phyloP scores from a whole-genome alignment of 2,329 filamentous ascomycete genomes.

The Basipetospora sp. region DNA sequence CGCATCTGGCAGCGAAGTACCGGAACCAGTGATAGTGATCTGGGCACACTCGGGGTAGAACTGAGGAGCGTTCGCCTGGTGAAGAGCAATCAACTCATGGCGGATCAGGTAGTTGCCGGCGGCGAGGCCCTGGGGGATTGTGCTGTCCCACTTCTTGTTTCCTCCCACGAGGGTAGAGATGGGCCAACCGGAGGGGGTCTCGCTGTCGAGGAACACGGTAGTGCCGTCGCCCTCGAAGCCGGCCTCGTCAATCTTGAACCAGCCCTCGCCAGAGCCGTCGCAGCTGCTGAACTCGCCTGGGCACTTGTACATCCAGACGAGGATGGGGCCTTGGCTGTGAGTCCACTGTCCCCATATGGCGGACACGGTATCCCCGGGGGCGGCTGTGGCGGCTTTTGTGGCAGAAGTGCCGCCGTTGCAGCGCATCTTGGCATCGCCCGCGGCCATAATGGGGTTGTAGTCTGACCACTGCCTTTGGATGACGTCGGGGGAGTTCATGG shows the following conservation, averaged over 20 bases:
- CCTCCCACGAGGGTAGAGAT: conserved; percentile 31
- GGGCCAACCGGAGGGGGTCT: conserved; percentile 19
- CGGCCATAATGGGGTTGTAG: conserved; percentile 28
- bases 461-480: conserved; percentile 42
- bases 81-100: conserved; percentile 40
- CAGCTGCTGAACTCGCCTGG: conserved; percentile 24
- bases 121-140: conserved; percentile 29
- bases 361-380: conserved; percentile 31
- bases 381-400: conserved; percentile 24
- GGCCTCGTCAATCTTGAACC: conserved; percentile 30
- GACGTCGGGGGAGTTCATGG: conserved; percentile 30
- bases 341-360: conserved; percentile 38
- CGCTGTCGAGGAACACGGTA: conserved; percentile 20
- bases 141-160: conserved; percentile 33
- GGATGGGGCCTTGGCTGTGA: conserved; percentile 34
- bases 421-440: conserved; percentile 28
- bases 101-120: conserved; percentile 39
- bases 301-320: conserved; percentile 38
- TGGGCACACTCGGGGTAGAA: conserved; percentile 47
- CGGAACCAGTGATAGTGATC: conserved; percentile 40
- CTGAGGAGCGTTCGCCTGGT: conserved; percentile 32
- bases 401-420: conserved; percentile 24
- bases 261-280: conserved; percentile 34
- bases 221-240: conserved; percentile 23
- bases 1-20: conserved; percentile 13